A percentile compares a stretch with the other conserved stretches of the same genome.
Conservation (phyloP, 495 filamentous ascomycete genomes). For the Penicillium subrubescens region DNA sequence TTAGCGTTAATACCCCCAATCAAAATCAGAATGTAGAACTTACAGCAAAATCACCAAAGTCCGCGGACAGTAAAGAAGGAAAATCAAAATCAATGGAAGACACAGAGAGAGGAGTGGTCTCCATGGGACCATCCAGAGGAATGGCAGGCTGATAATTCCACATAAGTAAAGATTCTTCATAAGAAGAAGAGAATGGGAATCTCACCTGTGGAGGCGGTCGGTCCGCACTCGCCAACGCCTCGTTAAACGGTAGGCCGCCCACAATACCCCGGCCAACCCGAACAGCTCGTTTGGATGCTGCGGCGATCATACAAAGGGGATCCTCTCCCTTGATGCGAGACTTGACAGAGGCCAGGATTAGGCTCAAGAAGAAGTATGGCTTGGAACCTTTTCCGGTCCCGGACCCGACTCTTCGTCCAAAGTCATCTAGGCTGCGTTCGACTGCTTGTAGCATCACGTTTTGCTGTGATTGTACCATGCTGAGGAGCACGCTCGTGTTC, state of each 20-base stretch:
- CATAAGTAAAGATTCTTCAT: slow-evolving; percentile 1
- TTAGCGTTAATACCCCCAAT: slow-evolving; percentile 19
- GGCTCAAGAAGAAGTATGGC: slow-evolving; percentile 37
- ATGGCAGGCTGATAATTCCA: slow-evolving; percentile 8
- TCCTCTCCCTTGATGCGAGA: slow-evolving; percentile 43
- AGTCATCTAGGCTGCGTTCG: slow-evolving; percentile 35
- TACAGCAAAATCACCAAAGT: slow-evolving; percentile 37
- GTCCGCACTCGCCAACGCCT: slow-evolving; percentile 26
- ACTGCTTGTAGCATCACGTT: slow-evolving; percentile 39
- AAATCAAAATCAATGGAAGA: slow-evolving; percentile 35
- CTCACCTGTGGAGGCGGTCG: slow-evolving; percentile 14
- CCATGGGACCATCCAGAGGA: background rate
- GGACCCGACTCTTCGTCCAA: slow-evolving; percentile 32
- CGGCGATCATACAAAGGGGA: slow-evolving; percentile 30
- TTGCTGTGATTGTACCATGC: slow-evolving; percentile 43
- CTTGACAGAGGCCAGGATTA: slow-evolving; percentile 39
- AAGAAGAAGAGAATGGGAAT: background rate
- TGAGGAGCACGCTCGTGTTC: slow-evolving; percentile 34
- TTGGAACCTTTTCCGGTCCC: slow-evolving; percentile 37
- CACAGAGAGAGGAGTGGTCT: slow-evolving; percentile 18
- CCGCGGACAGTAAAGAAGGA: slow-evolving; percentile 24
- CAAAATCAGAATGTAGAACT: slow-evolving; percentile 10
- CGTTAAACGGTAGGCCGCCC: slow-evolving; percentile 27
- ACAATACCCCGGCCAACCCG: slow-evolving; percentile 30
- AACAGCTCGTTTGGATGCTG: slow-evolving; percentile 27